Base-by-base conservation (phyloP, 495 filamentous ascomycete genomes). In the Hyaloscypha finlandica region DNA sequence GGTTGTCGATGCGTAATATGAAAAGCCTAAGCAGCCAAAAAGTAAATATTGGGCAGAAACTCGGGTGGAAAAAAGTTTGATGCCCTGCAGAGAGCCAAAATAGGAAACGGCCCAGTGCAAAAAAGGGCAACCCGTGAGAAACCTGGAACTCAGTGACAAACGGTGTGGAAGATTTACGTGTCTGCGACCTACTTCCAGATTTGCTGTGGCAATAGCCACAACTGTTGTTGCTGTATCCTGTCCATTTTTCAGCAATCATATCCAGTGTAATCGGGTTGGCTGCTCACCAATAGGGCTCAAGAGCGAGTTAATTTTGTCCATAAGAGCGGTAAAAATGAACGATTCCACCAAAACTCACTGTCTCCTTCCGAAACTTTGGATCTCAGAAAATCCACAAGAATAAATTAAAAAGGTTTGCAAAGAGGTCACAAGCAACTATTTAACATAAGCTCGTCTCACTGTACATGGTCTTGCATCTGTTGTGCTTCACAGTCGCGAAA, bases 1-100 rank as follows among this genome's bases (percentile, higher is more conserved):
- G 33, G 85, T 81, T 32, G 91, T 84, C 55, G 83, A 82, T 70
- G 90, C 85, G 80, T 93, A 97, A 79, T 96, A 96, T 61, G 90
- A 91, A 74, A 86, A 90, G 77, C 90, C 96, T 97, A 77, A 54
- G 22, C 35, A 57, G 19, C 51, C n/a, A 62, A 67, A 67, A 71
- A 66, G 57, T 61, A 57, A 65, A 70, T 64, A 66, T 53, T 48
- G 45, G 25, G 20, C 45, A 22, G 16, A 63, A 20, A 8, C 6
- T 57, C 8, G 29, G 39, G 19, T 19, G 35, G 12, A 6, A 8
- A 33, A 60, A 35, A n/a, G 52, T 60, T 64, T 62, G 8, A 39
- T 11, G 20, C 61, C 25, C 54, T 56, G 63, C 57, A 61, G 35
- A 63, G 33, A 52, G 22, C n/a, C 37, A 25, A 53, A 37, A 14